Evolutionary conservation across 331 rosid species (phyloP).

Genomic region (Quercus phellos): DNA sequence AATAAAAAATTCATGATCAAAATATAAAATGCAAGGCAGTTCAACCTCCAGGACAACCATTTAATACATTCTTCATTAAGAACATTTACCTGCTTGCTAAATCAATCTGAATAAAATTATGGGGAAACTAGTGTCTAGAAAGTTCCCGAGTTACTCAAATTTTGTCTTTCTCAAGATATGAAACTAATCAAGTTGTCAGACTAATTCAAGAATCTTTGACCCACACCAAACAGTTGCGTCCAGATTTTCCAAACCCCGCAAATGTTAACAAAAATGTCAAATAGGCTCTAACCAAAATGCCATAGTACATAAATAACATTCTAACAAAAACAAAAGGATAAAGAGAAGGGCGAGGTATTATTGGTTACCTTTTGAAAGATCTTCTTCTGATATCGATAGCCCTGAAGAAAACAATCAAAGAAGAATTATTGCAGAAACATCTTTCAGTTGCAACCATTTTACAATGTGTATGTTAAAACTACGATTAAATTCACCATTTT

Average conservation of each 20-base stretch:
- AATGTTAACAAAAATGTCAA: neutral
- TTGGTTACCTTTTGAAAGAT: conserved; percentile 56
- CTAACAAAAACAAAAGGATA: neutral
- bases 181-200: neutral
- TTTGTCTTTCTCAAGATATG: neutral
- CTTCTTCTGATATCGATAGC: conserved; percentile 80
- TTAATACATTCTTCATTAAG: neutral
- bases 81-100: neutral
- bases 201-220: neutral
- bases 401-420: conserved; percentile 52
- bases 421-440: conserved; percentile 22
- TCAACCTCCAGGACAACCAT: neutral
- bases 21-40: neutral
- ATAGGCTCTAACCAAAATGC: neutral
- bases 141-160: neutral
- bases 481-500: too few relatives aligned
- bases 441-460: conserved; percentile 11
- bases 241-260: neutral
- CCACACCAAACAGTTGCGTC: conserved; percentile 1
- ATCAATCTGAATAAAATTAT: neutral
- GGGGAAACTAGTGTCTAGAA: neutral
- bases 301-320: neutral
- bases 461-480: neutral
- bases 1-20: neutral
- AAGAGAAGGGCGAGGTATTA: neutral